phyloP scores from a whole-genome alignment of 2,329 filamentous ascomycete genomes.

The Periconia macrospinosa region DNA sequence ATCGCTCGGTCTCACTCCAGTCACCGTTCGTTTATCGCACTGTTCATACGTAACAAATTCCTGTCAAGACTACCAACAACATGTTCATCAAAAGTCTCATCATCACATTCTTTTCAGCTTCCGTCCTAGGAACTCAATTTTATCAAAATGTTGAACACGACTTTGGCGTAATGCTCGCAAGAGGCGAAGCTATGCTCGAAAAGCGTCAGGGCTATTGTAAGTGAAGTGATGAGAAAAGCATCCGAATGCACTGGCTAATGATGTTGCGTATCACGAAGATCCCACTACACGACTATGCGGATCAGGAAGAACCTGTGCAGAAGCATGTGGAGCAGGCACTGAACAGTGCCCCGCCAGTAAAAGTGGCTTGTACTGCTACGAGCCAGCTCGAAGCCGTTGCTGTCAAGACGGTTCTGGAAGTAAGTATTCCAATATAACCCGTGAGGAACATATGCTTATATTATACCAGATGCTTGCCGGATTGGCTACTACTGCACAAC shows the following conservation, averaged over 20 bases:
- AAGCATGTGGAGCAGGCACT: constrained; percentile 58
- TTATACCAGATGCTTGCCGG: constrained; percentile 59
- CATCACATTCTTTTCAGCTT: constrained; percentile 22
- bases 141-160: constrained; percentile 41
- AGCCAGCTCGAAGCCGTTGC: constrained; percentile 55
- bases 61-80: constrained; percentile 9
- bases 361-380: constrained; percentile 61
- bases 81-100: constrained; percentile 30
- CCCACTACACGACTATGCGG: constrained; percentile 56
- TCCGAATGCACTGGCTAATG: too few species aligned
- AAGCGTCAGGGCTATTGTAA: constrained; percentile 37
- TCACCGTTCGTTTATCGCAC: constrained; percentile 1
- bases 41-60: neutral
- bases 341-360: constrained; percentile 52
- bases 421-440: constrained; percentile 40
- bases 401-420: constrained; percentile 61
- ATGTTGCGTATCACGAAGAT: constrained; percentile 23
- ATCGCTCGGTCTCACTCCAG: constrained; percentile 1
- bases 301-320: constrained; percentile 55
- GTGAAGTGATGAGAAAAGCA: neutral
- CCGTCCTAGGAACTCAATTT: constrained; percentile 20
- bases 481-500: constrained; percentile 65
- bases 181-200: constrained; percentile 20
- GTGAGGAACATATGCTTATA: constrained; percentile 8
- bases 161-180: constrained; percentile 46